phyloP scores from a whole-genome alignment of 768 basidiomycete genomes.

The Wakefieldia striispora region DNA sequence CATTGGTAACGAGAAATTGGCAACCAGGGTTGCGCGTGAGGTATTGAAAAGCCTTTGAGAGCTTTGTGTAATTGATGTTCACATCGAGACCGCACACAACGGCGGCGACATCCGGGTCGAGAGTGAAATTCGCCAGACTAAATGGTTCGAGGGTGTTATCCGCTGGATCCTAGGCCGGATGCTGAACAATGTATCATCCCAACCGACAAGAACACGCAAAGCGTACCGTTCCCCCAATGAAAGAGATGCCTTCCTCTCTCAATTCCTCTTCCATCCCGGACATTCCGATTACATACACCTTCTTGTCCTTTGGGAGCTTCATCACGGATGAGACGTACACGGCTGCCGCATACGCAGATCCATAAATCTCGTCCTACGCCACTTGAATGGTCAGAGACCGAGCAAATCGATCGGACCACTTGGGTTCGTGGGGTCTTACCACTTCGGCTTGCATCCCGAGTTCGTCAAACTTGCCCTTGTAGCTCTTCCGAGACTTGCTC shows the following conservation, averaged over 20 bases:
- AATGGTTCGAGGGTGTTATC: conserved; percentile 77
- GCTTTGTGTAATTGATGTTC: conserved; percentile 88
- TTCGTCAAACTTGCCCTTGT: conserved; percentile 90
- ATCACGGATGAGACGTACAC: conserved; percentile 87
- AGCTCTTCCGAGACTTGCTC: conserved; percentile 82
- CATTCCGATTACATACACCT: conserved; percentile 95
- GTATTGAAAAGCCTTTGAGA: conserved; percentile 90
- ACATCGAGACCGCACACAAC: conserved; percentile 94
- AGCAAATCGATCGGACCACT: not conserved
- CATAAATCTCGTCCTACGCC: conserved; percentile 91
- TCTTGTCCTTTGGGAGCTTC: conserved; percentile 86
- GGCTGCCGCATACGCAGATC: conserved; percentile 86
- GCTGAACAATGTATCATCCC: not conserved
- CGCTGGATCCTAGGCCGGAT: conserved; percentile 65
- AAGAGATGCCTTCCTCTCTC: conserved; percentile 76
- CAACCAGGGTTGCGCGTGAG: conserved; percentile 77
- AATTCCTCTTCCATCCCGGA: conserved; percentile 91
- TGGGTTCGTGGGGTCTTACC: conserved; percentile 46
- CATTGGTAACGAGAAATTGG: conserved; percentile 87
- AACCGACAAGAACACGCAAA: not conserved
- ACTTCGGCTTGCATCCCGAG: conserved; percentile 82
- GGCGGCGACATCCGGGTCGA: conserved; percentile 81
- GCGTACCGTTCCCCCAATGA: conserved; percentile 82
- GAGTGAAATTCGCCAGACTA: conserved; percentile 61
- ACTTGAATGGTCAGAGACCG: not conserved